A percentile compares a stretch with the other conserved stretches of the same genome.
Evolutionary conservation across 305 asterid species (phyloP).

Genomic region (Fraxinus albicans): DNA sequence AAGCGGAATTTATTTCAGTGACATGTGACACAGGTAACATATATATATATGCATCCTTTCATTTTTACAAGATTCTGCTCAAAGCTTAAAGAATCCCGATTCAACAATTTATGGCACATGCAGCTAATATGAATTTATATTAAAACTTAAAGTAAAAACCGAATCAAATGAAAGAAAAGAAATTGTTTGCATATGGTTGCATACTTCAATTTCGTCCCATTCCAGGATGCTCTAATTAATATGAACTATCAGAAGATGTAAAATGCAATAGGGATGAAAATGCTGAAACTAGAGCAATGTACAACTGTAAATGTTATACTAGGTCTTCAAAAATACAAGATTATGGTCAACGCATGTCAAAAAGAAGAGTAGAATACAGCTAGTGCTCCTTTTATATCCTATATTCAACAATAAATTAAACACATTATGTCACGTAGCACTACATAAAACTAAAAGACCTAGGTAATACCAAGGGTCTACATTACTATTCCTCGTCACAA

Average conservation of each 20-base stretch:
- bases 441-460: background rate
- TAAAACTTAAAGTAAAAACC: background rate
- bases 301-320: background rate
- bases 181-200: background rate
- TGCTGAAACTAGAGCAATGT: background rate
- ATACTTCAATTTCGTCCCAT: background rate
- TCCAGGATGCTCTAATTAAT: background rate
- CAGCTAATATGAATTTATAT: background rate
- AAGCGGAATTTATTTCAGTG: background rate
- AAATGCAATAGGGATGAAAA: background rate
- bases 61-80: too few relatives aligned
- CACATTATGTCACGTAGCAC: background rate
- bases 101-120: too few relatives aligned
- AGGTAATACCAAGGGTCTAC: constrained; percentile 23
- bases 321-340: background rate
- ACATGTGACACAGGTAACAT: background rate
- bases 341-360: background rate
- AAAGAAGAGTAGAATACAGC: background rate
- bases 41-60: too few relatives aligned
- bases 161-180: background rate
- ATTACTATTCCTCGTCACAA: constrained; percentile 53
- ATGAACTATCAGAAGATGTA: background rate
- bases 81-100: too few relatives aligned
- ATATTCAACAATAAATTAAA: background rate
- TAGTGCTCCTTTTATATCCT: background rate